Base-by-base conservation (phyloP, 306 rosid genomes). In the Cicer yamashitae region DNA sequence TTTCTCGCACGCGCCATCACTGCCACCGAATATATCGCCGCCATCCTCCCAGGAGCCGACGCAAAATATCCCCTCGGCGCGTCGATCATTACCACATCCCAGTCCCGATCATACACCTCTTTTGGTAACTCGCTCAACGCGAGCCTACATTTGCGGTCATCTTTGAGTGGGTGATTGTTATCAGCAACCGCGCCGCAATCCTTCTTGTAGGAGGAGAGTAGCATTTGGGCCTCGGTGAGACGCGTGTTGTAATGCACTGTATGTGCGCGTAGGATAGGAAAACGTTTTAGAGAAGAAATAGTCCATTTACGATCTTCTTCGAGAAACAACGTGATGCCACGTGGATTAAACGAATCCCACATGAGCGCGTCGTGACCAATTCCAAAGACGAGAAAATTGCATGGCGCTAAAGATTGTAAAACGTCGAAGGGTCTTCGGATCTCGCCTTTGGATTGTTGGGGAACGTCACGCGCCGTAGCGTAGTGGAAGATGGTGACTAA, bases 31-130 rank as follows among this genome's bases (percentile, higher is more conserved):
- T 82, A 94, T 53, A 94, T 94, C 7, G 87, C 97, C 10, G 70
- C 90, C 98, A 94, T 94, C 76, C 97, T 69, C 9, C 96, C 97
- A 0, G 96, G 93, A 1, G 96, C 91, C 9, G 70, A 82, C 0
- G 89, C 71, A 0, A 75, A 87, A 5, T 82, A 91, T 4, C 97
- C 98, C 2, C 84, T 77, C 1, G 98, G 98, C 11, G 89, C 97
- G 57, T 94, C 94, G 20, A 94, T 87, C 96, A 94, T 83, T 59
- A 94, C 86, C 73, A 91, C 65, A 25, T 94, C 97, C 98, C 98
- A 94, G 17, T 94, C 98, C 17, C 51, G 83, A 0, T 78, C 77
- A 38, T 91, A 90, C 45, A 90, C 91, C 78, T 87, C 89, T 0
- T 64, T 73, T 0, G 96, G 93, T 4, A 94, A 44, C 4, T 81